Conservation (phyloP, 805 yeast genomes). For the Isabelozyma heimii region DNA sequence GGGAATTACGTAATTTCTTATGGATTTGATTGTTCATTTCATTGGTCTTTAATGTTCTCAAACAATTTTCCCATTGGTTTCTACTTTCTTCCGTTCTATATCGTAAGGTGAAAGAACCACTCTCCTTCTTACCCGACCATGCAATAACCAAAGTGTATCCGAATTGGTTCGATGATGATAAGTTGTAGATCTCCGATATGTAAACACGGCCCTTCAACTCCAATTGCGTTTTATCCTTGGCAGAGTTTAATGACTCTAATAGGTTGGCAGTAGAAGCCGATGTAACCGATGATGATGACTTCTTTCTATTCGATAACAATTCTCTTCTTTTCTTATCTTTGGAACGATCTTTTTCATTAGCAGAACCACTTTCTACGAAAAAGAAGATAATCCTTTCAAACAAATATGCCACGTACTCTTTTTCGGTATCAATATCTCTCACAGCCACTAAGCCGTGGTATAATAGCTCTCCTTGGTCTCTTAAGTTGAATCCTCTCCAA, state of each 20-base stretch:
- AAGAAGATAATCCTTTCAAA: constrained; percentile 67
- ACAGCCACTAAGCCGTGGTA: constrained; percentile 71
- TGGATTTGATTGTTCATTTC: constrained; percentile 41
- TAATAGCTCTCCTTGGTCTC: constrained; percentile 80
- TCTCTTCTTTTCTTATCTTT: constrained; percentile 36
- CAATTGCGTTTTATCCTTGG: constrained; percentile 23
- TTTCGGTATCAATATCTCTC: constrained; percentile 68
- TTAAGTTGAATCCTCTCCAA: constrained; percentile 87
- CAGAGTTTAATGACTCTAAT: constrained; percentile 30
- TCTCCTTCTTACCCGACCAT: constrained; percentile 85
- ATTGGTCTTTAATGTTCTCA: constrained; percentile 46
- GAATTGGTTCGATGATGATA: constrained; percentile 31
- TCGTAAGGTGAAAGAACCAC: constrained; percentile 79
- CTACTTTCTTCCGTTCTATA: constrained; percentile 82
- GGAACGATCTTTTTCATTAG: constrained; percentile 9
- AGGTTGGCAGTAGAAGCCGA: constrained; percentile 33
- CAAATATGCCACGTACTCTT: constrained; percentile 84
- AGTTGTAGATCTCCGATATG: constrained; percentile 57
- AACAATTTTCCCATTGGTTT: constrained; percentile 75
- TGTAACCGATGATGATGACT: constrained; percentile 43
- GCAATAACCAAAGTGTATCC: constrained; percentile 64
- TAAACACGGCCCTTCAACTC: constrained; percentile 82
- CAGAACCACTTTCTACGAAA: constrained; percentile 28
- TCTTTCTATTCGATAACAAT: constrained; percentile 47
- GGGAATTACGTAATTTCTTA: constrained; percentile 34